Evolutionary conservation across 2,329 filamentous ascomycete genomes (phyloP), one percentile per base, ranked within the genome.

Genomic region (Ophiobolus disseminans): DNA sequence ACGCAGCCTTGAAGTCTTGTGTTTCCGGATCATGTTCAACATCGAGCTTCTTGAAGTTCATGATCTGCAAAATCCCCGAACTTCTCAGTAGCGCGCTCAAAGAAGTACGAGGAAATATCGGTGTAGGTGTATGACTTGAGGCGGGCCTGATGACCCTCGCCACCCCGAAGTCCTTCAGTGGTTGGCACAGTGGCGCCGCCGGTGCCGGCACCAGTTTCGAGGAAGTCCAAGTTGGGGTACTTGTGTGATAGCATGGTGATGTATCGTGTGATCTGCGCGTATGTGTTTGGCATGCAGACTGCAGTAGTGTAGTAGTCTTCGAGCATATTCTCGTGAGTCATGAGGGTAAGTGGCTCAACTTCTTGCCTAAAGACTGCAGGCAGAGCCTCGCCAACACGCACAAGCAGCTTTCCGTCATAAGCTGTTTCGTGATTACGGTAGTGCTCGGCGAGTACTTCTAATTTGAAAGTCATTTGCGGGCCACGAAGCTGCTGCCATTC

Each of bases 31-130:
- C 62, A 14, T 48, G 28, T 30, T 62, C 53, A 11, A 65, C 54
- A 35, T 67, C 59, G 4, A 66, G 48, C 14, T 55, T 57, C 17
- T 43, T 49, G 31, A 56, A 64, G 4, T 53, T 51, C 42, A 63
- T 53, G 4, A 54, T 48, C 30, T 7, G 34, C n/a, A 19, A 54
- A 55, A 2, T 45, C 37, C 5, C 51, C 40, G 6, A 57, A 56
- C 31, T 50, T 51, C 20, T 51, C 46, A 3, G 48, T 40, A 16
- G 60, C 60, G 14, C 49, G 45, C 13, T 61, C 52, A 23, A 65
- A 55, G 23, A 63, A 62, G 21, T 40, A 41, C 2, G 58, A 55
- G 1, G 50, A 56, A 5, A 64, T 53, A 16, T 65, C 62, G 0
- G 60, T 65, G 25, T 55, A 63, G 3, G 46, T 50, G 19, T 63